Base-by-base conservation (phyloP, 2,329 filamentous ascomycete genomes). In the Zymoseptoria pseudotritici region DNA sequence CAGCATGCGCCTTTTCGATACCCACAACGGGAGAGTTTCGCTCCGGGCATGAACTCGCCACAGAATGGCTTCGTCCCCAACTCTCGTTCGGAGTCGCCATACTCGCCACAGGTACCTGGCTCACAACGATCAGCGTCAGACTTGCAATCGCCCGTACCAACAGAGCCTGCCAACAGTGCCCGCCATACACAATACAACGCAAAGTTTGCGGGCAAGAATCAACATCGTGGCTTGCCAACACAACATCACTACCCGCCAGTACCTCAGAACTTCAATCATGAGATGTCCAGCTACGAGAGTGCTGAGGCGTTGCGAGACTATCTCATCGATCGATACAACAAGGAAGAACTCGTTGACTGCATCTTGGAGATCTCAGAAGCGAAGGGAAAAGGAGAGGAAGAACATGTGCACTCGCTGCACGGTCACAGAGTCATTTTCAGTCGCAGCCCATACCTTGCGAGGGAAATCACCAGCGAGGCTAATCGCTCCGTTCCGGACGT, bases 351-450 rank as follows among this genome's bases (percentile, higher is more conserved):
- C 17, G 63, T 71, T 10, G 72, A 74, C 56, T 73, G 70, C 53
- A 63, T 65, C 31, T 53, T 74, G n/a, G 62, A 69, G 13, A 67
- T 74, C 26, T 53, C 56, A 9, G 70, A 72, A 26, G 60, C 64
- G 9, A 52, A 58, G 21, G 59, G 59, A 10, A 61, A 59, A 26
- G 26, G 26, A 29, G 26, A 29, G 6, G 60, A 57, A n/a, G 53
- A 56, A 10, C 13, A 46, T 13, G 20, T 11, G 8, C 59, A 61
- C 21, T 61, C 63, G 36, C 36, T 74, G 19, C 67, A 71, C 31
- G 65, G 61, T 9, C 71, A 73, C 61, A 68, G 63, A 57, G 55
- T 74, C 46, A 63, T 74, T 22, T 57, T 74, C 9, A 65, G 68
- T 42, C 67, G 71, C 24, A 73, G 70, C 46, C 65, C 67, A 3